A percentile compares a stretch with the other conserved stretches of the same genome.
Conservation (phyloP, 2,329 filamentous ascomycete genomes). For the Aschersonia sp. region DNA sequence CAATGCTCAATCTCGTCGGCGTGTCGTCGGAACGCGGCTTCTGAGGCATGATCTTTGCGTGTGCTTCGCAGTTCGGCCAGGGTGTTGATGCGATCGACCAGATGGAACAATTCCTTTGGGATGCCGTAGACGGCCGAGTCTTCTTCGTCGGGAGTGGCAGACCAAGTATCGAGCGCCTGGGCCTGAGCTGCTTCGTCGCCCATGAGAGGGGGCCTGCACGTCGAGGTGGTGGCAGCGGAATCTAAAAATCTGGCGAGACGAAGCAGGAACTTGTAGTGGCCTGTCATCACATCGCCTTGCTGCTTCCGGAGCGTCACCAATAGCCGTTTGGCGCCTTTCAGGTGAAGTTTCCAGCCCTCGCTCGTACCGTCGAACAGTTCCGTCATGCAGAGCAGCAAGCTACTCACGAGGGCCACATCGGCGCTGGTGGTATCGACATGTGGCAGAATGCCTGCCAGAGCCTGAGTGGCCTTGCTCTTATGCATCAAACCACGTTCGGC, state of each 20-base stretch:
- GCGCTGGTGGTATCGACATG: conserved; percentile 17
- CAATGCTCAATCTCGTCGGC: conserved; percentile 16
- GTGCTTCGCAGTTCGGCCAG: conserved; percentile 17
- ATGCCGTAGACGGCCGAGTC: conserved; percentile 20
- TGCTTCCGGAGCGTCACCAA: conserved; percentile 17
- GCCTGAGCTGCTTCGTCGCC: conserved; percentile 16
- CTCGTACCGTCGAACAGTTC: conserved; percentile 27
- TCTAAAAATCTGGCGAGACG: conserved; percentile 18
- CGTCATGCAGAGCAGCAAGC: conserved; percentile 26
- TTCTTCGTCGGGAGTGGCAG: conserved; percentile 13
- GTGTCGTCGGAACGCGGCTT: conserved; percentile 15
- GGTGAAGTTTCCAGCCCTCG: conserved; percentile 25
- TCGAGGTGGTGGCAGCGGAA: conserved; percentile 18
- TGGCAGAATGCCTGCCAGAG: conserved; percentile 16
- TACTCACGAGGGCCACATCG: conserved; percentile 22
- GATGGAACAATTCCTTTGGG: conserved; percentile 19
- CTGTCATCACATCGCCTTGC: conserved; percentile 17
- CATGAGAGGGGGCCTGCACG: conserved; percentile 18
- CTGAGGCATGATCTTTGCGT: conserved; percentile 14
- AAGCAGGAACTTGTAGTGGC: conserved; percentile 22
- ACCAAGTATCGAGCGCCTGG: conserved; percentile 12
- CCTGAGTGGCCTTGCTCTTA: conserved; percentile 16
- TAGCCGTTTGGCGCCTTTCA: conserved; percentile 25
- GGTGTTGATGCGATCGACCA: conserved; percentile 17
- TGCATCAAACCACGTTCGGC: conserved; percentile 15